These are phyloP conservation scores for Moniliophthora roreri DNA, from an alignment of 1,284 basidiomycete genomes.

Conservation along the genomic window DNA sequence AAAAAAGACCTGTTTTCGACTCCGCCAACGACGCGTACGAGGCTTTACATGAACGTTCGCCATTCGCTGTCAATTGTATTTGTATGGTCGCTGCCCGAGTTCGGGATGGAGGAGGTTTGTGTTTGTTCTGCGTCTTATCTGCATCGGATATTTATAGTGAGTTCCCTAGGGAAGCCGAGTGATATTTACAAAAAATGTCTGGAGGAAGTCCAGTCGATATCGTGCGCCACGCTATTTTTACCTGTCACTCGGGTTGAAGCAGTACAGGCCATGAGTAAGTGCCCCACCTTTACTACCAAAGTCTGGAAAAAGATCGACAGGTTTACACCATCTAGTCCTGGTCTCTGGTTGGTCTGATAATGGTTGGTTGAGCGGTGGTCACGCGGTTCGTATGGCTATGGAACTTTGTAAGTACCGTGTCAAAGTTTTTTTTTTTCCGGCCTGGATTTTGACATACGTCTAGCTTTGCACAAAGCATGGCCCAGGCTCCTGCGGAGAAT, in stretches of 20 bases:
- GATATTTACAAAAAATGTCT: constrained; percentile 66
- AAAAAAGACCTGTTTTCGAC: constrained; percentile 84
- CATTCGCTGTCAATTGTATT: constrained; percentile 83
- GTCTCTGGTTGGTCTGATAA: constrained; percentile 91
- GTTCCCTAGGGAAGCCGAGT: constrained; percentile 53
- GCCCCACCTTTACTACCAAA: not conserved
- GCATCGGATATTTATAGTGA: not conserved
- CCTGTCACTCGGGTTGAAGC: constrained; percentile 82
- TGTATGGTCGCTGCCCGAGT: constrained; percentile 89
- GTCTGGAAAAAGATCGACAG: not conserved
- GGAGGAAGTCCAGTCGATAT: constrained; percentile 83
- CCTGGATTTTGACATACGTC: constrained; percentile 5
- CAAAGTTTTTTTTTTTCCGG: not conserved
- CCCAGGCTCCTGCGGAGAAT: constrained; percentile 77
- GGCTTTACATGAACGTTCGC: constrained; percentile 74
- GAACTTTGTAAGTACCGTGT: constrained; percentile 66
- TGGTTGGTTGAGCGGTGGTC: constrained; percentile 89
- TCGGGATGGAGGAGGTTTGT: constrained; percentile 80
- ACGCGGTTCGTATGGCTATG: constrained; percentile 92
- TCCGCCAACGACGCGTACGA: constrained; percentile 78
- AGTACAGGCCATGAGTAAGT: constrained; percentile 87
- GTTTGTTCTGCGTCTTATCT: not conserved
- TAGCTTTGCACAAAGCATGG: constrained; percentile 89
- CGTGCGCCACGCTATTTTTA: constrained; percentile 82
- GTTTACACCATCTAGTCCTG: constrained; percentile 51